A percentile compares a stretch with the other conserved stretches of the same genome.
These are phyloP conservation scores for Vanderwaltozyma polyspora DNA, from an alignment of 805 yeast species.

Conservation along the genomic window DNA sequence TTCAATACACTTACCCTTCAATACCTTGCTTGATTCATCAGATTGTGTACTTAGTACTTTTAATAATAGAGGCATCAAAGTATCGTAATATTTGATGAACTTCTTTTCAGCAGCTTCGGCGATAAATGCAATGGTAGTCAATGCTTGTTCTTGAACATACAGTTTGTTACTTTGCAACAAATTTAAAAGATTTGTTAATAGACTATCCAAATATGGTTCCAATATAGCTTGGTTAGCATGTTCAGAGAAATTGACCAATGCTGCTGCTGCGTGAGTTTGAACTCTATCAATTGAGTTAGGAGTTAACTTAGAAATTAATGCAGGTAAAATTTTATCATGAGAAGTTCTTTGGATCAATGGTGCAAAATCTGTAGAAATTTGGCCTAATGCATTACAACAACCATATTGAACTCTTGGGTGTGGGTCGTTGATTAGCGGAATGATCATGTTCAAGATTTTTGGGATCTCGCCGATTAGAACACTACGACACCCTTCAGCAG, in stretches of 20 bases:
- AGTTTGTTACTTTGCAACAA: slow-evolving; percentile 76
- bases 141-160: slow-evolving; percentile 93
- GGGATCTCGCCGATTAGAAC: slow-evolving; percentile 74
- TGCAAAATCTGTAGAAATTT: slow-evolving; percentile 93
- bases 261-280: slow-evolving; percentile 98
- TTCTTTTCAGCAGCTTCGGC: slow-evolving; percentile 92
- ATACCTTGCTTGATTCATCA: slow-evolving; percentile 41
- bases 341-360: slow-evolving; percentile 74
- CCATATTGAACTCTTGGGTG: slow-evolving; percentile 96
- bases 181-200: slow-evolving; percentile 62
- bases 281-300: slow-evolving; percentile 75
- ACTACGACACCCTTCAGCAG: slow-evolving; percentile 95
- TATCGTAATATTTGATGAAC: slow-evolving; percentile 84
- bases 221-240: slow-evolving; percentile 77
- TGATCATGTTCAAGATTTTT: slow-evolving; percentile 67
- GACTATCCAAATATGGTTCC: slow-evolving; percentile 84
- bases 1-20: slow-evolving; percentile 90
- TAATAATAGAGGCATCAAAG: slow-evolving; percentile 80
- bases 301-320: slow-evolving; percentile 70
- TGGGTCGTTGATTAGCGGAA: slow-evolving; percentile 74
- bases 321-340: slow-evolving; percentile 74
- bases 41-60: slow-evolving; percentile 52
- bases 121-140: slow-evolving; percentile 91
- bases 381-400: slow-evolving; percentile 93
- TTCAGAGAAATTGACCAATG: slow-evolving; percentile 89